Evolutionary conservation across 177 flowering plant species (phyloP).

Genomic region (Vitis hybrid): DNA sequence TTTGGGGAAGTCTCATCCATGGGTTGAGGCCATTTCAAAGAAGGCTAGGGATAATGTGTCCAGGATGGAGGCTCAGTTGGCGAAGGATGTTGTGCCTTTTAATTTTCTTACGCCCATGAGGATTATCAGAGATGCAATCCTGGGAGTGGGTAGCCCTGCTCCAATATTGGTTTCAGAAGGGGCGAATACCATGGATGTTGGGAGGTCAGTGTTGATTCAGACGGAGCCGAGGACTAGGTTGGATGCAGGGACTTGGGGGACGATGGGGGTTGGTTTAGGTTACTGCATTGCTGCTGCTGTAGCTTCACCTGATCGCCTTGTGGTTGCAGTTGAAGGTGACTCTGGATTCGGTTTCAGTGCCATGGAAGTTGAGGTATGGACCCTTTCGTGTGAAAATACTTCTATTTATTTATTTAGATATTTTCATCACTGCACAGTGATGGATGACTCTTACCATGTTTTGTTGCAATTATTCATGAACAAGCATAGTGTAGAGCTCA

Average conservation of each 20-base stretch:
- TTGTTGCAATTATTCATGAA: too few species aligned
- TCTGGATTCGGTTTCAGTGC: slow-evolving; percentile 98
- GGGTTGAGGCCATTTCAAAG: slow-evolving; percentile 78
- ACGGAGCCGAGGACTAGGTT: slow-evolving; percentile 94
- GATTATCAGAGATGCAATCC: slow-evolving; percentile 90
- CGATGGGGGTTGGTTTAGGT: slow-evolving; percentile 98
- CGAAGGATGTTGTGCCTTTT: slow-evolving; percentile 85
- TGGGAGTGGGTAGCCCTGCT: slow-evolving; percentile 74
- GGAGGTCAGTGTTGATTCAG: slow-evolving; percentile 80
- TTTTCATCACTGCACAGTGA: too few species aligned
- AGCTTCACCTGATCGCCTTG: slow-evolving; percentile 83
- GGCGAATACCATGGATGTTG: slow-evolving; percentile 97
- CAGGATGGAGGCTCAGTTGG: slow-evolving; percentile 82
- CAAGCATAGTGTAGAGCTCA: too few species aligned
- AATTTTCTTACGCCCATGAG: slow-evolving; percentile 93
- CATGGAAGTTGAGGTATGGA: slow-evolving; percentile 90
- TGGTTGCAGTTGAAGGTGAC: slow-evolving; percentile 98
- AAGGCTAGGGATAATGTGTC: slow-evolving; percentile 79
- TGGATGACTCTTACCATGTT: too few species aligned
- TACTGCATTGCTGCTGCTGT: slow-evolving; percentile 99
- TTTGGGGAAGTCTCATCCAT: slow-evolving; percentile 76
- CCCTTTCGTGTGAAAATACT: slow-evolving; percentile 1
- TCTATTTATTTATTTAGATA: too few species aligned
- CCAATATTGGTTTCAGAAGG: slow-evolving; percentile 96
- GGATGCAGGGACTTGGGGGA: slow-evolving; percentile 99